Conservation (phyloP, 805 yeast species). For the Yarrowia osloensis region DNA sequence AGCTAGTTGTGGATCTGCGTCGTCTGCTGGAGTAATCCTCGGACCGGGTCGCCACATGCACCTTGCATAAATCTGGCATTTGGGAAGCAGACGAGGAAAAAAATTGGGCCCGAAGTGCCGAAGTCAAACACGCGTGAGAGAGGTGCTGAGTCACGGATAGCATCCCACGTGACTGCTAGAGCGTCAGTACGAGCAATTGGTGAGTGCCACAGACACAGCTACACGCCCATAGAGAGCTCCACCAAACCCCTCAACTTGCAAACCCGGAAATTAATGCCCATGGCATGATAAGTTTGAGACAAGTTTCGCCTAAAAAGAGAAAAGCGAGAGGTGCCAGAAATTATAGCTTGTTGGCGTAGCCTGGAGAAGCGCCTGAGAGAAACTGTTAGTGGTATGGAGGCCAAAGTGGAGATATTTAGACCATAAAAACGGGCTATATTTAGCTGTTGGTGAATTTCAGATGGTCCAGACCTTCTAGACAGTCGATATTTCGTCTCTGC, state of each 20-base stretch:
- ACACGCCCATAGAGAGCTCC: no score
- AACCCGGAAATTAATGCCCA: slow-evolving; percentile 9
- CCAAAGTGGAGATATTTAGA: background rate
- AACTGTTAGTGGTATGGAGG: background rate
- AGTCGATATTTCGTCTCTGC: background rate
- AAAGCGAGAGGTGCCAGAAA: background rate
- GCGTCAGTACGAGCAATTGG: no score
- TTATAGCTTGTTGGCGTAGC: background rate
- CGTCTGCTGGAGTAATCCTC: background rate
- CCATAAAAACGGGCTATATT: background rate
- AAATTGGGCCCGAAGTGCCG: background rate
- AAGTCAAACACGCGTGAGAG: background rate
- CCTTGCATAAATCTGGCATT: slow-evolving; percentile 25
- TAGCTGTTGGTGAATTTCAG: no score
- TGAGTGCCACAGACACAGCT: no score
- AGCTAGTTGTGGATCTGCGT: no score
- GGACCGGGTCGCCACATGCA: background rate
- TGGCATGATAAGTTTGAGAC: slow-evolving; percentile 17
- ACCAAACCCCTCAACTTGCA: background rate
- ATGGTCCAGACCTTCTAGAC: no score
- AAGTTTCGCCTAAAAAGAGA: background rate
- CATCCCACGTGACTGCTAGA: no score
- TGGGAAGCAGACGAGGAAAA: slow-evolving; percentile 5
- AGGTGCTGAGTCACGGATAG: background rate
- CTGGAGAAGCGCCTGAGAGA: background rate